A percentile compares a stretch with the other conserved stretches of the same genome.
Conservation (phyloP, 768 basidiomycete genomes). For the Termitomyces sp. region DNA sequence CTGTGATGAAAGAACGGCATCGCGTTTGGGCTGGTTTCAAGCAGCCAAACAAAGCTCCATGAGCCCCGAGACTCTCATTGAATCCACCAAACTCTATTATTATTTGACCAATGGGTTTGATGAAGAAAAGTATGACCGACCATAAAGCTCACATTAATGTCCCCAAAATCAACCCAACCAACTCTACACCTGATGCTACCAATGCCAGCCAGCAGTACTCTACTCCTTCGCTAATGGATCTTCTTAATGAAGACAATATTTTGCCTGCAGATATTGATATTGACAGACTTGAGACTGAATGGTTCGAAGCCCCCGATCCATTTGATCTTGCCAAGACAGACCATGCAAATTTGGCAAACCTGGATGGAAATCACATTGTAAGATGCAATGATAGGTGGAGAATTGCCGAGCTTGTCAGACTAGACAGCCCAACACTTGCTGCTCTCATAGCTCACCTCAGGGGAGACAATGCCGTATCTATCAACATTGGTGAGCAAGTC, state of each 20-base stretch:
- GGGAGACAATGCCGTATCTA: no score
- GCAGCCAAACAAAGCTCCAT: not conserved
- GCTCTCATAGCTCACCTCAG: not conserved
- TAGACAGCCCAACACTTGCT: not conserved
- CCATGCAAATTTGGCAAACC: not conserved
- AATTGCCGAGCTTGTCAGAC: not conserved
- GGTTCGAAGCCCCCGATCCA: not conserved
- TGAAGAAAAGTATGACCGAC: not conserved
- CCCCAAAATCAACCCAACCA: not conserved
- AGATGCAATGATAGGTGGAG: not conserved
- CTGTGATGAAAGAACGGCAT: not conserved
- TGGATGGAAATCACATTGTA: not conserved
- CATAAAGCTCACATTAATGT: not conserved
- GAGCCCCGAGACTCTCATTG: not conserved
- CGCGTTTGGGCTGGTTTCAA: not conserved
- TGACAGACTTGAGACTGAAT: not conserved
- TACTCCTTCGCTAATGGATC: not conserved
- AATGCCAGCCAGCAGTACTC: not conserved
- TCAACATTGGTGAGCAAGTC: no score
- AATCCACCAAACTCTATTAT: not conserved
- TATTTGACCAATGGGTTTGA: not conserved
- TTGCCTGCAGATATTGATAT: not conserved
- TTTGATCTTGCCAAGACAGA: not conserved
- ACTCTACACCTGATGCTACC: not conserved
- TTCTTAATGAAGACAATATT: slow-evolving; percentile 4